phyloP scores from a whole-genome alignment of 768 basidiomycete species.

The Leccinum arenicola region DNA sequence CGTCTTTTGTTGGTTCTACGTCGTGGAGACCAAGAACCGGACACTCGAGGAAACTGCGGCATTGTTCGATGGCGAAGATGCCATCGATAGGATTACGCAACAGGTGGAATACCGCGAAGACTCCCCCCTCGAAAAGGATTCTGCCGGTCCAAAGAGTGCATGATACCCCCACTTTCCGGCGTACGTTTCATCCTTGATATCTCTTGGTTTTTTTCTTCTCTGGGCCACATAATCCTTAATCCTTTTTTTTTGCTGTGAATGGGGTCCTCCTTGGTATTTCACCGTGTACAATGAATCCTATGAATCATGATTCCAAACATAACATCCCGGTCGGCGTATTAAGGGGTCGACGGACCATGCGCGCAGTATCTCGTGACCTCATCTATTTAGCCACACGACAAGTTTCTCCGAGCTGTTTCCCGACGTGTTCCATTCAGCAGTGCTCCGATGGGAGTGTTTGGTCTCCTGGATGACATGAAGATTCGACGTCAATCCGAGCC shows the following conservation, averaged over 20 bases:
- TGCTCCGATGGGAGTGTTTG: background rate
- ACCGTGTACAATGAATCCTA: conserved; percentile 1
- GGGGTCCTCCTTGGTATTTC: background rate
- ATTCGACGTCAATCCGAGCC: background rate
- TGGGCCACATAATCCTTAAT: background rate
- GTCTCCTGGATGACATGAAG: background rate
- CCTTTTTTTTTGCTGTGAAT: background rate
- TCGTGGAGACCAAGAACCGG: conserved; percentile 70
- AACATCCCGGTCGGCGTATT: background rate
- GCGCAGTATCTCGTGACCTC: background rate
- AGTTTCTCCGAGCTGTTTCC: background rate
- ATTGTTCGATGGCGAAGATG: conserved; percentile 71
- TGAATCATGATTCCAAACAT: background rate
- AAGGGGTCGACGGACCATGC: background rate
- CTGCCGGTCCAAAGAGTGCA: background rate
- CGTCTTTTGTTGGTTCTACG: conserved; percentile 62
- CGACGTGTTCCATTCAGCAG: background rate
- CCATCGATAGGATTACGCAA: conserved; percentile 35
- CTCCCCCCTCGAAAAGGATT: conserved; percentile 19
- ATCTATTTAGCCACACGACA: background rate
- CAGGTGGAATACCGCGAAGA: conserved; percentile 22
- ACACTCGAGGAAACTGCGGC: conserved; percentile 82
- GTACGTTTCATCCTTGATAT: background rate
- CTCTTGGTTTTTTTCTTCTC: background rate
- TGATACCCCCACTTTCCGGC: conserved; percentile 1